Conservation (phyloP, 1,284 basidiomycete genomes). For the Moesziomyces aphidis region DNA sequence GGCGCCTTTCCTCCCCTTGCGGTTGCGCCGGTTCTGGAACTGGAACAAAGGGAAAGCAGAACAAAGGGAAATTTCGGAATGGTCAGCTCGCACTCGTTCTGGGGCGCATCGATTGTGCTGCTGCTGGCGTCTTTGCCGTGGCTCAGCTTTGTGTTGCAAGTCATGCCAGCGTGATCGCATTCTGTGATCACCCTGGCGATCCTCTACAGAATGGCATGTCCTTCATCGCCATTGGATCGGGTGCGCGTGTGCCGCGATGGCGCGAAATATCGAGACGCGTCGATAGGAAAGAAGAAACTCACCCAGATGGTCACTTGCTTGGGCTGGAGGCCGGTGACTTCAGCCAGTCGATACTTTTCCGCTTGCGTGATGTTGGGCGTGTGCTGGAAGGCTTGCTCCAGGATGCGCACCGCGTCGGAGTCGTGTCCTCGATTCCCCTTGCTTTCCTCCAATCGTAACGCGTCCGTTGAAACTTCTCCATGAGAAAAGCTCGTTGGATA, state of each 20-base stretch:
- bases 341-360: constrained; percentile 60
- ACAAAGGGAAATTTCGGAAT: not conserved
- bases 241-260: not conserved
- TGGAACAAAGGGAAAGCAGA: constrained; percentile 7
- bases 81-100: not conserved
- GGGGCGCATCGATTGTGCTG: not conserved
- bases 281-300: constrained; percentile 27
- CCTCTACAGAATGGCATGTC: not conserved
- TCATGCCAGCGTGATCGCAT: too few species aligned
- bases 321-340: constrained; percentile 60
- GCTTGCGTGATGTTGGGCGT: constrained; percentile 63
- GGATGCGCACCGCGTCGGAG: constrained; percentile 43
- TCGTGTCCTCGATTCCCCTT: constrained; percentile 34
- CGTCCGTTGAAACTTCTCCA: too few species aligned
- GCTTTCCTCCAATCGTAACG: too few species aligned
- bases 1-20: constrained; percentile 27
- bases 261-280: not conserved
- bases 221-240: constrained; percentile 7
- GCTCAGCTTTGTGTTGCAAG: too few species aligned
- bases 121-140: not conserved
- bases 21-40: constrained; percentile 59
- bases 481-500: too few species aligned
- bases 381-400: constrained; percentile 61
- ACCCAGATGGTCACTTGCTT: constrained; percentile 67
- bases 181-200: too few species aligned